Evolutionary conservation across 768 basidiomycete genomes (phyloP), one percentile per base, ranked within the genome.

Genomic region (Auricularia auricula-judae): DNA sequence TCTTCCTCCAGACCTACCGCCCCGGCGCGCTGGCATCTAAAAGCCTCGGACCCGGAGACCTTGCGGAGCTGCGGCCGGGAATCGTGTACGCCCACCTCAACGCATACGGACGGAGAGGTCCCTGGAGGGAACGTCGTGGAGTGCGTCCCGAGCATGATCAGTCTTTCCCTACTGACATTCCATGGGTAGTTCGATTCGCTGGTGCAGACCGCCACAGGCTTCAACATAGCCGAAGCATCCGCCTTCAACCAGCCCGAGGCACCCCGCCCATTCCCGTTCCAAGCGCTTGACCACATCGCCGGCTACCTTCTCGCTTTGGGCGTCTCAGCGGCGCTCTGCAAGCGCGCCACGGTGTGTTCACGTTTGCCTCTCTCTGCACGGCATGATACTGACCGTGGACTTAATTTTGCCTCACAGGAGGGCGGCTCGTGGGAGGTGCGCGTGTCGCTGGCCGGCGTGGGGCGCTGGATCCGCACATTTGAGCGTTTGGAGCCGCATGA

Each of bases 1-100:
- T 86, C 8, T 86, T 87, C 70, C 69, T 87, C 14, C 85, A 87
- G 67, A 78, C 81, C 2, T 86, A 86, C 70, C 78, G 84, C 11
- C 84, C 85, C 0, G 79, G 79, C 2, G 80, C 80, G 0, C 70
- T 86, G 14, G 73, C 72, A 7, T 72, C 66, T 3, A 81, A 80
- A 64, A 83, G 83, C 0, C 85, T 86, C 66, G 78, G 82, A 0
- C 69, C 75, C 1, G 65, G 71, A 3, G 77, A 79, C 1, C 74
- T 85, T 4, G 71, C 77, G 2, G 70, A 68, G 8, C 65, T 62
- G 36, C 71, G 75, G 1, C 80, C 81, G 0, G 81, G 83, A 0
- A 77, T 85, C 33, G 77, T 86, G 2, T 81, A 77, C 63, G 84
- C 85, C 0, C 83, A 77, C 65, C 70, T 86, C 43, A 76, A 73